phyloP scores from a whole-genome alignment of 2,329 filamentous ascomycete species.

The Plenodomus lindquistii region DNA sequence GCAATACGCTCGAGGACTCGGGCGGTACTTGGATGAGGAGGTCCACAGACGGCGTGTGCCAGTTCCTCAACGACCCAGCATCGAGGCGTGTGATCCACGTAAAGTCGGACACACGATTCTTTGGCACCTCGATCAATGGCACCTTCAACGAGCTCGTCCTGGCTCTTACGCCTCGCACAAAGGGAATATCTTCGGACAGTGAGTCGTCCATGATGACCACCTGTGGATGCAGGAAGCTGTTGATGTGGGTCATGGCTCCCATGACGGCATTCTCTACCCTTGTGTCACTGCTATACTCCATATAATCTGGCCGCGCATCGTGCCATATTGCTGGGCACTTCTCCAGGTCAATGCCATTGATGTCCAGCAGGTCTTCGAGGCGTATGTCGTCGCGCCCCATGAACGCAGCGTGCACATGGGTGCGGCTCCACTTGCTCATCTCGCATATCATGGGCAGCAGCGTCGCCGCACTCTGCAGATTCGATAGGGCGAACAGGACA shows the following conservation, averaged over 20 bases:
- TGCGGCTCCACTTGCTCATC: conserved; percentile 73
- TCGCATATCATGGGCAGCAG: conserved; percentile 83
- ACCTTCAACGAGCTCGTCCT: conserved; percentile 58
- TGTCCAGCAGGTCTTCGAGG: conserved; percentile 68
- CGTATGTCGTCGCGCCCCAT: conserved; percentile 73
- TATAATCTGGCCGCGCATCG: conserved; percentile 77
- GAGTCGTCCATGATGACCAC: conserved; percentile 74
- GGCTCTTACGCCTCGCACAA: conserved; percentile 63
- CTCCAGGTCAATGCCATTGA: conserved; percentile 75
- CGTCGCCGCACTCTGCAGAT: conserved; percentile 70
- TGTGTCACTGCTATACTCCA: conserved; percentile 68
- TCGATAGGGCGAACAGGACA: conserved; percentile 78
- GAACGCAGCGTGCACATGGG: conserved; percentile 79
- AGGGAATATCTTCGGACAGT: conserved; percentile 67
- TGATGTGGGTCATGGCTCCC: conserved; percentile 71
- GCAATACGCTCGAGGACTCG: conserved; percentile 73
- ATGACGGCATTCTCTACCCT: conserved; percentile 69
- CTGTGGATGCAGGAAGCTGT: conserved; percentile 75
- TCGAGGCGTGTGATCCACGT: conserved; percentile 81
- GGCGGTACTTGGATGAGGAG: conserved; percentile 79
- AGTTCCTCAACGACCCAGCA: conserved; percentile 70
- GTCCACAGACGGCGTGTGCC: conserved; percentile 78
- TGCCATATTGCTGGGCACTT: conserved; percentile 69
- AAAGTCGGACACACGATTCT: conserved; percentile 63
- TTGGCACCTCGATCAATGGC: conserved; percentile 77